These are phyloP conservation scores for Detonula confervacea DNA, from an alignment of 352 stramenopile genomes.

Conservation along the genomic window DNA sequence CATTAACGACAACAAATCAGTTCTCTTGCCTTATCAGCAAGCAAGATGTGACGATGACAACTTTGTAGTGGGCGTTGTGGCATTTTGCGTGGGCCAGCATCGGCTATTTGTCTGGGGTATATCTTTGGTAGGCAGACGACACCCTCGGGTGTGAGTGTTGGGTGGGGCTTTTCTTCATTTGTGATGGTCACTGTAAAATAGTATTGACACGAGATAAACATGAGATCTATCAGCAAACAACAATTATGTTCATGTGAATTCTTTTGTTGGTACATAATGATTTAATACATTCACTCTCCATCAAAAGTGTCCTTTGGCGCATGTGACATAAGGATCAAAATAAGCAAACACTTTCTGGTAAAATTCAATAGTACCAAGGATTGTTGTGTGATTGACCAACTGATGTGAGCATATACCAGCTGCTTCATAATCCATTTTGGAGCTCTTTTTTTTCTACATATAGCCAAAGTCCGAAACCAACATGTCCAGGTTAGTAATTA, in stretches of 20 bases:
- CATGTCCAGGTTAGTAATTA: slow-evolving; percentile 63
- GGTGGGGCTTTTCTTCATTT: too few species aligned
- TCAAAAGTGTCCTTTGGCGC: slow-evolving; percentile 39
- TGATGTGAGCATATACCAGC: slow-evolving; percentile 63
- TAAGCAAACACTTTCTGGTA: slow-evolving; percentile 55
- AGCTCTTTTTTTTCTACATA: slow-evolving; percentile 67
- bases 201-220: too few species aligned
- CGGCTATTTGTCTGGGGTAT: too few species aligned
- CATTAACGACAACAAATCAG: too few species aligned
- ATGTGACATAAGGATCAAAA: slow-evolving; percentile 42
- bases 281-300: slow-evolving; percentile 8
- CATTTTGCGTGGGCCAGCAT: too few species aligned
- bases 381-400: slow-evolving; percentile 69
- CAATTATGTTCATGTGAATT: not conserved
- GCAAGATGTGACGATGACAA: too few species aligned
- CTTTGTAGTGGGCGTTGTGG: too few species aligned
- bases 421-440: slow-evolving; percentile 60
- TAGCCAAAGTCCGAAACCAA: slow-evolving; percentile 62
- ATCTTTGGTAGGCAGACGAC: too few species aligned
- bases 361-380: slow-evolving; percentile 66
- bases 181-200: too few species aligned
- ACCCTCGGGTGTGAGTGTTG: too few species aligned
- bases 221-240: not conserved
- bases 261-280: too few species aligned
- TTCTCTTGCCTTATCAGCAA: too few species aligned